Conservation (phyloP, 192 early-diverging fungal species). For the Kappamyces sp. region DNA sequence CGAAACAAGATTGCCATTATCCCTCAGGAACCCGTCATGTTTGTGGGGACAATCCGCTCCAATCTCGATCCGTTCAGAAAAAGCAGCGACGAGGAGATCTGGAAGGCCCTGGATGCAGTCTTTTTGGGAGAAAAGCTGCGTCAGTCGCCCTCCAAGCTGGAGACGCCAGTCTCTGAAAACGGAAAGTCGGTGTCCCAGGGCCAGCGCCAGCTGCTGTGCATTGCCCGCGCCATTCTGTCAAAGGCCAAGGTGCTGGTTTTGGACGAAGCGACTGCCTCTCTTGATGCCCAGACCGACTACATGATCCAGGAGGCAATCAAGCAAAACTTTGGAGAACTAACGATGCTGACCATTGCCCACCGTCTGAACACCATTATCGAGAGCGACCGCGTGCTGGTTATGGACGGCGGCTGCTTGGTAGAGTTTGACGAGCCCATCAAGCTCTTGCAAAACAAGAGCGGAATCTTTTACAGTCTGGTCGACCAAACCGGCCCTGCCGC, state of each 20-base stretch:
- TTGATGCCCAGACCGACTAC: constrained; percentile 43
- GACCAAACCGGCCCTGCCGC: constrained; percentile 39
- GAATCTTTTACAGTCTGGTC: constrained; percentile 31
- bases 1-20: constrained; percentile 75
- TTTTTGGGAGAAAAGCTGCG: constrained; percentile 47
- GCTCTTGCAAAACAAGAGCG: constrained; percentile 37
- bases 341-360: constrained; percentile 45
- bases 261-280: constrained; percentile 51
- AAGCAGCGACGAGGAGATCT: constrained; percentile 59
- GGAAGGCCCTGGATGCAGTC: constrained; percentile 54
- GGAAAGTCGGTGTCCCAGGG: constrained; percentile 57
- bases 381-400: constrained; percentile 43
- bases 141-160: constrained; percentile 42
- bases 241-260: constrained; percentile 47
- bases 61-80: constrained; percentile 79
- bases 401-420: constrained; percentile 42
- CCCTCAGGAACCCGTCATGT: constrained; percentile 75
- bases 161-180: constrained; percentile 43
- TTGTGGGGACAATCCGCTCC: constrained; percentile 70
- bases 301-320: constrained; percentile 48
- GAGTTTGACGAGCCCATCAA: constrained; percentile 45
- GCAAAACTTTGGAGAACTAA: constrained; percentile 38
- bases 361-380: constrained; percentile 45
- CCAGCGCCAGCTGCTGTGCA: constrained; percentile 47
- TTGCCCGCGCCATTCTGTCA: constrained; percentile 49